A percentile compares a stretch with the other conserved stretches of the same genome.
phyloP scores from a whole-genome alignment of 208 protist genomes.

The Acanthamoeba sp. region DNA sequence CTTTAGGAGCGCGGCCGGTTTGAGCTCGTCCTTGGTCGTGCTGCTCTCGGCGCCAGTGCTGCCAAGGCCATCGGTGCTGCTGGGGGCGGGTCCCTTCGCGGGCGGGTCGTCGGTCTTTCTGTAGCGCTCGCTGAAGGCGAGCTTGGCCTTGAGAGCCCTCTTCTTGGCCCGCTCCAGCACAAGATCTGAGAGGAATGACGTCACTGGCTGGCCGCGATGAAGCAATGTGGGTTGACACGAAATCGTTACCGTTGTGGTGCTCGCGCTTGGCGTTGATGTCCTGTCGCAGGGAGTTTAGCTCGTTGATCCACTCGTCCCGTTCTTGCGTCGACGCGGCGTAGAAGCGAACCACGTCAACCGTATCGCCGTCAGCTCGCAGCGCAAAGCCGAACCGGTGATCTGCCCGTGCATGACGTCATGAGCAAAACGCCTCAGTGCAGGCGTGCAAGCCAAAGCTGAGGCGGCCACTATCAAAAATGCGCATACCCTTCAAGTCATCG shows the following conservation, averaged over 20 bases:
- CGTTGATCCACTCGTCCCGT: constrained; percentile 42
- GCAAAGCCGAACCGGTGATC: constrained; percentile 15
- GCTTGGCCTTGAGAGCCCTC: constrained; percentile 12
- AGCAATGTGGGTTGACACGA: not conserved
- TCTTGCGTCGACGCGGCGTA: constrained; percentile 34
- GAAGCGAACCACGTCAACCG: constrained; percentile 13
- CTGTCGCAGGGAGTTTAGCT: not conserved
- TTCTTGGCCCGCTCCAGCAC: constrained; percentile 55
- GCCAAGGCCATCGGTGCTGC: not conserved
- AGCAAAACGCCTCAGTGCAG: no score
- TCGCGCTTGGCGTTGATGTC: constrained; percentile 56
- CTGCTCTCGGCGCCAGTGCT: not conserved
- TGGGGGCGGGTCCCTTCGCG: not conserved
- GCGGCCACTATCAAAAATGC: no score
- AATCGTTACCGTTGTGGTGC: constrained; percentile 15
- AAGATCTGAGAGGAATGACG: not conserved
- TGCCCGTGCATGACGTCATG: not conserved
- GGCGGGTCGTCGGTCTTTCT: not conserved
- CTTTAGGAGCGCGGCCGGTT: not conserved
- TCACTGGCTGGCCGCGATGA: not conserved
- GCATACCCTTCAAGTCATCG: not conserved
- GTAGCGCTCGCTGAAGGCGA: constrained; percentile 34
- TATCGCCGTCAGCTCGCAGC: constrained; percentile 26
- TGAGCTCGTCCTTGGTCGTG: not conserved
- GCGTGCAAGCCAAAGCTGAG: no score